Evolutionary conservation across 345 rosid species (phyloP).

Genomic region (Fremontodendron californicum): DNA sequence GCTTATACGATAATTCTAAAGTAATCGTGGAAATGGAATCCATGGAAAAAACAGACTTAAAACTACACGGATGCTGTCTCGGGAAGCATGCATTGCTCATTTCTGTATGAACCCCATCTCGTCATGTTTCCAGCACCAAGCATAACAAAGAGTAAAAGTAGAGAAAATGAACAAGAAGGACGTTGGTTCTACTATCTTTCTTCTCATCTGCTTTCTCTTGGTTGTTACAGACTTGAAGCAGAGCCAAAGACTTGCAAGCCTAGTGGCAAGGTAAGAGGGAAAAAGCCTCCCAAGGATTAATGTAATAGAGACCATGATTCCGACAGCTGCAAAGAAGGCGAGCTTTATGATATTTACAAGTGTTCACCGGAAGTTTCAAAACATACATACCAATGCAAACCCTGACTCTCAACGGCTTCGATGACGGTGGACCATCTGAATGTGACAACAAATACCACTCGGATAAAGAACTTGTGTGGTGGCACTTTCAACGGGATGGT

Average conservation of each 20-base stretch:
- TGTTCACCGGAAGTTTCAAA: constrained; percentile 21
- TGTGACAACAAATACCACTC: constrained; percentile 26
- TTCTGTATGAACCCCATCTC: no score
- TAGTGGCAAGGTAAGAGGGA: constrained; percentile 23
- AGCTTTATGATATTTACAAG: constrained; percentile 11
- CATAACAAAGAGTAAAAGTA: no score
- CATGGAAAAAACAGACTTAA: no score
- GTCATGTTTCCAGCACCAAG: no score
- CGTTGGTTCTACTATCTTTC: background rate
- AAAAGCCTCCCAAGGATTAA: constrained; percentile 8
- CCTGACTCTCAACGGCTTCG: background rate
- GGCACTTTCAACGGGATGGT: constrained; percentile 37
- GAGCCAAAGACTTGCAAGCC: constrained; percentile 3
- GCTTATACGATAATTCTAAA: background rate
- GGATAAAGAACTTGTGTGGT: background rate
- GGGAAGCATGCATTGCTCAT: no score
- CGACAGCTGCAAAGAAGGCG: constrained; percentile 17
- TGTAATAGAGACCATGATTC: constrained; percentile 12
- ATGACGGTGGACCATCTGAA: constrained; percentile 20
- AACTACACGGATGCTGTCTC: no score
- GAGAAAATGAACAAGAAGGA: background rate
- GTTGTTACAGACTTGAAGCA: background rate
- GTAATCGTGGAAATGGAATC: background rate
- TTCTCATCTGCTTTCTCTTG: background rate
- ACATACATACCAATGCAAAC: constrained; percentile 19